Base-by-base conservation (phyloP, 345 rosid genomes). In the Raphanus raphanistrum region DNA sequence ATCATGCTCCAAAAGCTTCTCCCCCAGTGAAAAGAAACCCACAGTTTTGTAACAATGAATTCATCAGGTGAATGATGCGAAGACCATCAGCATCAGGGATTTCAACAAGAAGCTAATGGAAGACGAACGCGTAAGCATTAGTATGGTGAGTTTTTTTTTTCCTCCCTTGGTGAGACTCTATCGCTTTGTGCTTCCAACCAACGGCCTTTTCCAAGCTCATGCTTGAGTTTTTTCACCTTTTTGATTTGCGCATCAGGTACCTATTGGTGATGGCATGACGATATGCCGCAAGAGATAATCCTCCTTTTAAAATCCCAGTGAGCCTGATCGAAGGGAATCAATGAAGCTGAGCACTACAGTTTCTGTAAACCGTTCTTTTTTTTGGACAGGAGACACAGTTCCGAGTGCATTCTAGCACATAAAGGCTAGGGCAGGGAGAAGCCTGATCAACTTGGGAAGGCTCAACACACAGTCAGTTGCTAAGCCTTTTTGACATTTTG, bases 181-280 rank as follows among this genome's bases (percentile, higher is more conserved):
- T 57, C 17, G 27, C 33, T 68, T 55, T 71, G 12, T 43, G 27
- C 72, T 57, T 68, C 26, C 45, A 12, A 31, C 16, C 2, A 33
- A 28, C 31, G 31, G 2, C 31, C 31, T 28, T 28, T 4, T 28
- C 31, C 33, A 71, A 21, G 54, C 32, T 21, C 33, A 54, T 41
- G 50, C 55, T 16, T 41, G 35, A 25, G 3, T 52, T 28, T 28
- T 28, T 28, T 28, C 31, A 28, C 12, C 31, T 52, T 41, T 66
- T 35, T 68, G 21, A 2, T 74, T 48, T 66, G 36, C 8, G n/a
- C 71, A 31, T 74, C 66, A 94, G 98, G 96, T 94, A 62, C 97
- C 97, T 1, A 86, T 94, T 21, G 97, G 95, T 32, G 97, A 94
- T 85, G 97, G 97, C 80, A 84, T 90, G 89, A 89, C 96, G 11